phyloP scores from a whole-genome alignment of 2,329 filamentous ascomycete genomes.

The Venturia pyrina region DNA sequence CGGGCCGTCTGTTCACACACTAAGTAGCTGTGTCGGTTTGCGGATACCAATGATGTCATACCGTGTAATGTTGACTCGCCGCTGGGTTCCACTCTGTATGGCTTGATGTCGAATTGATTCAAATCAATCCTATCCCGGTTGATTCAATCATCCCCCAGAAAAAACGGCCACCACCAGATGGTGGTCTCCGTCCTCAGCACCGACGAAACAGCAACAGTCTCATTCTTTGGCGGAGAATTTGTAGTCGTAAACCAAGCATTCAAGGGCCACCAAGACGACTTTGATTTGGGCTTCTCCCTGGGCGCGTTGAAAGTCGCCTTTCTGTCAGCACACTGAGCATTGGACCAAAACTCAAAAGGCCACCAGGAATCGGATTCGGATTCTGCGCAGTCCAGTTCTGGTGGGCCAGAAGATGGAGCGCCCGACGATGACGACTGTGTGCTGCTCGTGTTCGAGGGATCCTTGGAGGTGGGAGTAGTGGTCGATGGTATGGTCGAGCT shows the following conservation, averaged over 20 bases:
- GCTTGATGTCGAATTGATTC: background rate
- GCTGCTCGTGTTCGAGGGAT: background rate
- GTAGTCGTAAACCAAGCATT: background rate
- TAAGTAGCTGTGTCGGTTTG: too few relatives aligned
- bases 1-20: too few relatives aligned
- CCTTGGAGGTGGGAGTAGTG: background rate
- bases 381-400: background rate
- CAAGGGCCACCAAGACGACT: background rate
- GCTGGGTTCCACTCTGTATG: background rate
- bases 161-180: slow-evolving; percentile 1
- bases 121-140: background rate
- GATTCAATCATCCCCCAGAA: background rate
- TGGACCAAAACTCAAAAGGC: background rate
- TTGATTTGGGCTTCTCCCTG: background rate
- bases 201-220: background rate
- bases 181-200: background rate
- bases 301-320: background rate
- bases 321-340: background rate
- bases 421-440: background rate
- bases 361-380: background rate
- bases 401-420: background rate
- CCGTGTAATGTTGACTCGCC: background rate
- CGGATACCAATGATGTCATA: too few relatives aligned
- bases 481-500: background rate
- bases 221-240: background rate